Conservation (phyloP, 192 early-diverging fungal genomes). For the Dissophora ornata region DNA sequence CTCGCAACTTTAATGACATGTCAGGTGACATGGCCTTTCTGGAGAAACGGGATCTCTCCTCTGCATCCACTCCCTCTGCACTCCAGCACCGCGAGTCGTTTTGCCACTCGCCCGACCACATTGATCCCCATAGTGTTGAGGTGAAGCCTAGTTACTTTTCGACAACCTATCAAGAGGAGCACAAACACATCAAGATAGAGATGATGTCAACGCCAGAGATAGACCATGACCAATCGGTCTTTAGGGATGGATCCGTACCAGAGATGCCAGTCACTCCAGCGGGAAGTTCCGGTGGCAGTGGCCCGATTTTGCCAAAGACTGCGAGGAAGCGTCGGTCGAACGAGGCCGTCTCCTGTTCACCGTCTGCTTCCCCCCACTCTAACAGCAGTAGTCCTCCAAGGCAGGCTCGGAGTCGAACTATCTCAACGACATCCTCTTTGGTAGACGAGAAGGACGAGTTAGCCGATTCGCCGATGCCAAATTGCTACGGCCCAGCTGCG, state of each 20-base stretch:
- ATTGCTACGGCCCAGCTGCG: conserved; percentile 18
- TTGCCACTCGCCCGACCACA: conserved; percentile 48
- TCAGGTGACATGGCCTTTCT: conserved; percentile 26
- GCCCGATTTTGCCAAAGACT: conserved; percentile 8
- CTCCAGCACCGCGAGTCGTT: conserved; percentile 21
- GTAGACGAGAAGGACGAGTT: conserved; percentile 46
- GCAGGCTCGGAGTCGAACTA: conserved; percentile 41
- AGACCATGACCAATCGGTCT: conserved; percentile 19
- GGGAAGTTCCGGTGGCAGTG: conserved; percentile 10
- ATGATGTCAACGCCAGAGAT: conserved; percentile 28
- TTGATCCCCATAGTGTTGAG: conserved; percentile 49
- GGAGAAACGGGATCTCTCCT: conserved; percentile 21
- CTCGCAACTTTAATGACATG: conserved; percentile 35
- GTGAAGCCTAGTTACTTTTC: conserved; percentile 51
- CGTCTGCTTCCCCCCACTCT: conserved; percentile 10
- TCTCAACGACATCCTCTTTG: conserved; percentile 40
- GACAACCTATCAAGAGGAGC: conserved; percentile 33
- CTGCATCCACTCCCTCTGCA: neutral
- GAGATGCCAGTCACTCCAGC: conserved; percentile 11
- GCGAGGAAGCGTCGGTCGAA: conserved; percentile 51
- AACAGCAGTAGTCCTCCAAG: conserved; percentile 40
- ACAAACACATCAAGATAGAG: conserved; percentile 40
- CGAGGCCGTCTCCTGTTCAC: conserved; percentile 27
- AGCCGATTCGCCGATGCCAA: conserved; percentile 3
- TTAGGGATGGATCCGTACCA: conserved; percentile 9